Conservation (phyloP, 106 monocot genomes). For the Apostasia ramifera region DNA sequence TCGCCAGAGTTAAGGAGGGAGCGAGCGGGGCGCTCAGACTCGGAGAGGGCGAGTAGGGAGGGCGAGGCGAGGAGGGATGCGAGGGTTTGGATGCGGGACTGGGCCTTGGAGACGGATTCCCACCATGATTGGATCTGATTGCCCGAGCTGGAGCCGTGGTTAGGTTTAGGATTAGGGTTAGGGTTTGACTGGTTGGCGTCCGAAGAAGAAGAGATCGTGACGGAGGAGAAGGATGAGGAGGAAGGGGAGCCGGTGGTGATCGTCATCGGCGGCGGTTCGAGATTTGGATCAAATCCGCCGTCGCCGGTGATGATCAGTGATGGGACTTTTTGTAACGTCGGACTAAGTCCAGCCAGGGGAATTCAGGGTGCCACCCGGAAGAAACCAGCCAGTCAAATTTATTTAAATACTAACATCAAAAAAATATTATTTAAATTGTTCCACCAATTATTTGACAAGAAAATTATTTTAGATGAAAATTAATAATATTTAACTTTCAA, state of each 20-base stretch:
- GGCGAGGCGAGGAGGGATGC: conserved; percentile 31
- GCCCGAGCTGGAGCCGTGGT: conserved; percentile 1
- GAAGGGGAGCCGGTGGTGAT: conserved; percentile 18
- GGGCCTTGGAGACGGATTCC: conserved; percentile 74
- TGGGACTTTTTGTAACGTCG: no score
- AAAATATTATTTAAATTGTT: no score
- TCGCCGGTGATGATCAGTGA: no score
- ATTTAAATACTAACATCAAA: no score
- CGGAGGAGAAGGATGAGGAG: conserved; percentile 19
- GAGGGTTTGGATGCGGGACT: conserved; percentile 63
- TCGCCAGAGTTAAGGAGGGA: conserved; percentile 55
- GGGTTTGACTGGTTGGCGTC: conserved; percentile 8
- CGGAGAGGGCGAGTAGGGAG: conserved; percentile 42
- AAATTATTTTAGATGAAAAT: no score
- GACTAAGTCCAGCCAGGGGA: no score
- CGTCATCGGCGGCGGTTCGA: conserved; percentile 1
- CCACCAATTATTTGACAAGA: no score
- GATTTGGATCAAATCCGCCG: no score
- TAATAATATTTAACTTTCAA: no score
- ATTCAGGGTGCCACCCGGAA: no score
- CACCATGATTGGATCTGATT: conserved; percentile 62
- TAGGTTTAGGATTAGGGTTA: conserved; percentile 20
- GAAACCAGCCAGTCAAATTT: no score
- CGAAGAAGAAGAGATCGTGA: conserved; percentile 11
- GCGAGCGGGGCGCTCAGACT: conserved; percentile 76